Base-by-base conservation (phyloP, 1,284 basidiomycete genomes). In the Salmacisia buchloeana region DNA sequence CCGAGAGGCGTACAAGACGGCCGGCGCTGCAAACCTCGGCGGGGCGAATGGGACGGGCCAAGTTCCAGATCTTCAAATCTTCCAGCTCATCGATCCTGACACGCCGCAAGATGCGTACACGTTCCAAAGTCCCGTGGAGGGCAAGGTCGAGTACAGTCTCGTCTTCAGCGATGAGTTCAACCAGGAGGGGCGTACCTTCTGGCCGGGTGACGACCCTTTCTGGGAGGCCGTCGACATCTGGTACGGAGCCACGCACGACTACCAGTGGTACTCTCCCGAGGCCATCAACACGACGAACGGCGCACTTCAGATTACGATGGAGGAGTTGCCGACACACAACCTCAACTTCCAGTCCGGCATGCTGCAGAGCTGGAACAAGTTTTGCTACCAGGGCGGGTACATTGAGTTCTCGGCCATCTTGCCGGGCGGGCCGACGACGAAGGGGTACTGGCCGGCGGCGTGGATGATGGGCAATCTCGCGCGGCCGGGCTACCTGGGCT, bases 391-490 rank as follows among this genome's bases (percentile, higher is more conserved):
- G 34, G 77, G 77, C 27, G 77, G 77, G 2, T 79, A 78, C 70
- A 68, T 78, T 29, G 75, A 78, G 49, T 72, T 75, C 60, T 59
- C 61, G 21, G 70, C 70, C 33, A 63, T 69, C 23, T 63, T 78
- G 3, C 77, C 77, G 1, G 75, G 71, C 10, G 38, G 46, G 1
- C 67, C 68, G 5, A 74, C 72, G 23, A 78, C 72, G 2, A 73
- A 73, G 58, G 83, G 83, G 9, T 83, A 81, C 75, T 84, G 83
- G 83, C 83, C 83, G n/a, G 78, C 71, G 10, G 67, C 73, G 3
- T 79, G 76, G 77, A 58, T 69, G 36, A 74, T 78, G 75, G 73
- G 71, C 41, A 80, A 79, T 52, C 67, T 80, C 2, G 76, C 70
- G 6, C 72, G 78, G 10, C 71, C 75, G 0, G 78, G 80, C 36